Conservation (phyloP, 306 rosid genomes). For the Sicyos edulis region DNA sequence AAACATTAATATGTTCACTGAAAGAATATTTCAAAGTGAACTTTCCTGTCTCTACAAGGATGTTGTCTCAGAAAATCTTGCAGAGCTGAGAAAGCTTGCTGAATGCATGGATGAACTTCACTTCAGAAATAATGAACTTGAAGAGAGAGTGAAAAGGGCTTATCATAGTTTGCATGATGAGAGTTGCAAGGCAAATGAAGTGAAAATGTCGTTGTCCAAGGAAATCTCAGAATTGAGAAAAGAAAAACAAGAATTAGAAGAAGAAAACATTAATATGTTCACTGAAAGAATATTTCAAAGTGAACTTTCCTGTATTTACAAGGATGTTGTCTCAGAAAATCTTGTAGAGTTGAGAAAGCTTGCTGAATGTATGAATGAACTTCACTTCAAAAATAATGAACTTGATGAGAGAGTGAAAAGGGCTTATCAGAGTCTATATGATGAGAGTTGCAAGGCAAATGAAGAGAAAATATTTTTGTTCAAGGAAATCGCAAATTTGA, state of each 20-base stretch:
- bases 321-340: conserved; percentile 44
- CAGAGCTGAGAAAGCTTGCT: conserved; percentile 41
- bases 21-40: conserved; percentile 51
- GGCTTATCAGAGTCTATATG: conserved; percentile 38
- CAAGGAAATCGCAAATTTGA: conserved; percentile 41
- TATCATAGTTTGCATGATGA: conserved; percentile 45
- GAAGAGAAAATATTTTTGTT: conserved; percentile 52
- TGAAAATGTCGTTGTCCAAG: conserved; percentile 43
- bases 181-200: conserved; percentile 42
- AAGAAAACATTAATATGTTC: conserved; percentile 44
- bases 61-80: conserved; percentile 40
- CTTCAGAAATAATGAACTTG: conserved; percentile 43
- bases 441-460: conserved; percentile 40
- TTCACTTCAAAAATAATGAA: conserved; percentile 37
- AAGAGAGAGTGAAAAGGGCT: conserved; percentile 52
- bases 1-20: conserved; percentile 37
- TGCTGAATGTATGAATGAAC: conserved; percentile 41
- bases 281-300: conserved; percentile 49
- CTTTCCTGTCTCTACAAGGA: conserved; percentile 52
- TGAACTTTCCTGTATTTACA: conserved; percentile 52
- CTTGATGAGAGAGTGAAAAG: conserved; percentile 61
- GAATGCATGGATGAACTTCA: conserved; percentile 37
- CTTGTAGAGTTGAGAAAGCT: conserved; percentile 36
- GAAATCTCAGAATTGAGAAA: conserved; percentile 38
- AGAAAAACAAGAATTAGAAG: conserved; percentile 26